A percentile compares a stretch with the other conserved stretches of the same genome.
Conservation (phyloP, 805 yeast genomes). For the Zygosaccharomyces bisporus region DNA sequence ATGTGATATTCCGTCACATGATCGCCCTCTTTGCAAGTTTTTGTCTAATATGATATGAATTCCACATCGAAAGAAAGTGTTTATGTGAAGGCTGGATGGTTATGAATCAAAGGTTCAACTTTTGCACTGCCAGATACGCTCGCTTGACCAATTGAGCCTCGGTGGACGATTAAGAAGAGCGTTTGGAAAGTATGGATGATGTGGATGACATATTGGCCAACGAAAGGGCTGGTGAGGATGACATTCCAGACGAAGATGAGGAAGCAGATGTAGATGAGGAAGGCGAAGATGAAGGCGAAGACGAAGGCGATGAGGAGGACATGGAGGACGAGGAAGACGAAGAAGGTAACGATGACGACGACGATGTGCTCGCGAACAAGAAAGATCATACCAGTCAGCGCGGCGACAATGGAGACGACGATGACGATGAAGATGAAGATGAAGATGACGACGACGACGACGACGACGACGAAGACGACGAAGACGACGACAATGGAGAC, state of each 20-base stretch:
- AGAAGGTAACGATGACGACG: too few relatives aligned
- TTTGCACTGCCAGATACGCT: background rate
- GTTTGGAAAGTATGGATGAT: slow-evolving; percentile 24
- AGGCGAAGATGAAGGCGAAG: slow-evolving; percentile 21
- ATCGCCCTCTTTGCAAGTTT: too few relatives aligned
- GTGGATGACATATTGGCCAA: slow-evolving; percentile 33
- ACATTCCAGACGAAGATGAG: slow-evolving; percentile 30
- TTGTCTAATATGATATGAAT: background rate
- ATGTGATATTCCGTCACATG: background rate
- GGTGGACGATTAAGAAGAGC: too few relatives aligned
- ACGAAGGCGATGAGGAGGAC: slow-evolving; percentile 25
- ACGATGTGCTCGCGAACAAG: too few relatives aligned
- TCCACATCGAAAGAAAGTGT: background rate
- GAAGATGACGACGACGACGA: slow-evolving; percentile 26
- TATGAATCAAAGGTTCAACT: background rate
- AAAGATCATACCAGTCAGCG: too few relatives aligned
- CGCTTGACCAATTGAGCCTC: slow-evolving; percentile 5
- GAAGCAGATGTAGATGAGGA: slow-evolving; percentile 26
- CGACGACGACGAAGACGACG: slow-evolving; percentile 25
- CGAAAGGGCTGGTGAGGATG: slow-evolving; percentile 30
- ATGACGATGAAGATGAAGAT: slow-evolving; percentile 20
- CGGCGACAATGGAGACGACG: too few relatives aligned
- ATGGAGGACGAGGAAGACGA: slow-evolving; percentile 30
- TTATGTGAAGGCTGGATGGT: background rate
- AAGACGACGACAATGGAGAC: slow-evolving; percentile 22